Evolutionary conservation across 345 rosid genomes (phyloP), one percentile per base, ranked within the genome.

Genomic region (Cardamine chenopodiifolia): DNA sequence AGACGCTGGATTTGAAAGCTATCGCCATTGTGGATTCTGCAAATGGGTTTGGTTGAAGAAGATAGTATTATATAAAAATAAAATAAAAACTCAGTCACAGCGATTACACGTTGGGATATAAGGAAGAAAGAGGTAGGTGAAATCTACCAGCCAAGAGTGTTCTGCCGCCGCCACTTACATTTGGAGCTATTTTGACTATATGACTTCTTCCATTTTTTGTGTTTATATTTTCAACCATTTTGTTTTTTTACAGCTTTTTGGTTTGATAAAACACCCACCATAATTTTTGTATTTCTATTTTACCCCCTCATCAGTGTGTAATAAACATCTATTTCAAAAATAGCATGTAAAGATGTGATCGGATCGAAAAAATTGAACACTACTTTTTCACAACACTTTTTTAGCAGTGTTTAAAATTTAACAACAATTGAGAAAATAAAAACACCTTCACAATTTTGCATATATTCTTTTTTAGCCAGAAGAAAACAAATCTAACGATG

Each of bases 1-100:
- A 62, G 61, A 64, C 71, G 61, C 72, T 47, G 28, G 76, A 70
- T 57, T 77, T 77, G 76, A 70, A 57, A 70, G 80, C 66, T 71
- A 77, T 65, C 56, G 77, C 76, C 80, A 77, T 77, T 9, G 47
- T 15, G 71, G 25, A 44, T 4, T 19, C 6, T 32, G 64, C 3
- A 47, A 63, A 45, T 32, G 66, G 31, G 13, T 35, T 62, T 42
- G 63, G 42, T 10, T 10, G 78, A 70, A 23, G 53, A 26, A 34
- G 72, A 49, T 15, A 23, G 22, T 8, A 50, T 22, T 50, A 15
- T 32, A 40, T 52, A 29, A 3, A 29, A 3, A 29, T 5, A 25
- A n/a, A n/a, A n/a, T n/a, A n/a, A n/a, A 40, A 26, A 57, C 12
- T 14, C 6, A 67, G 72, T 25, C 45, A 17, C 55, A 72, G 63